Evolutionary conservation across 805 yeast species (phyloP), one percentile per base, ranked within the genome.

Genomic region (Wickerhamiella azymoides): DNA sequence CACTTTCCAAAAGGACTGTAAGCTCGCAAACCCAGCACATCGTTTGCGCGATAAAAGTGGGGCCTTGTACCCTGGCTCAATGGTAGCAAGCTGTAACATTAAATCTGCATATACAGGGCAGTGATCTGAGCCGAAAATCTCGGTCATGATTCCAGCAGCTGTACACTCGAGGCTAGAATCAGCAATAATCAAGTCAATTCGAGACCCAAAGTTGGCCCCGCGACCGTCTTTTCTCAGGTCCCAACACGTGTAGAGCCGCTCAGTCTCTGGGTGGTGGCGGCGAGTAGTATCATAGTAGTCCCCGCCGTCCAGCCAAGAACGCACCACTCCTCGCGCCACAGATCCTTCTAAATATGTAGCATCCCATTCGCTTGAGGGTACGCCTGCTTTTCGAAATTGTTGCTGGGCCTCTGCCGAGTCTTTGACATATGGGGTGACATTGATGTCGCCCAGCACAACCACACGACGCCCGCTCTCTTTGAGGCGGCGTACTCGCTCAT

Each of bases 181-280:
- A 0, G 72, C 62, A 6, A 86, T 60, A 5, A 89, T 77, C 52
- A 80, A 71, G 60, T 89, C 98, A 19, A 89, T 80, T 45, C 98
- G 67, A 1, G 96, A 81, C 0, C 98, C 96, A 60, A 72, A 81
- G 57, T 89, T 89, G 1, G 79, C 68, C 1, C 92, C 86, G 26
- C 98, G 64, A 17, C 82, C 72, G 53, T 81, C 81, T 43, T 74
- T 73, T 53, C 78, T 62, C 1, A 86, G 81, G 61, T 86, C 88
- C 98, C 98, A 89, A 40, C 88, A 92, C 0, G 96, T 86, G 58
- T 81, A 92, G 74, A 86, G 68, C 18, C 74, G 77, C 55, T 72
- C 58, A 40, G 77, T 66, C 13, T 80, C 62, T 1, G 80, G 78
- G 50, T 79, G 79, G 2, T 58, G 47, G 25, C 61, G 57, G 38